Evolutionary conservation across 306 rosid genomes (phyloP), one percentile per base, ranked within the genome.

Genomic region (Cicer arietinum): DNA sequence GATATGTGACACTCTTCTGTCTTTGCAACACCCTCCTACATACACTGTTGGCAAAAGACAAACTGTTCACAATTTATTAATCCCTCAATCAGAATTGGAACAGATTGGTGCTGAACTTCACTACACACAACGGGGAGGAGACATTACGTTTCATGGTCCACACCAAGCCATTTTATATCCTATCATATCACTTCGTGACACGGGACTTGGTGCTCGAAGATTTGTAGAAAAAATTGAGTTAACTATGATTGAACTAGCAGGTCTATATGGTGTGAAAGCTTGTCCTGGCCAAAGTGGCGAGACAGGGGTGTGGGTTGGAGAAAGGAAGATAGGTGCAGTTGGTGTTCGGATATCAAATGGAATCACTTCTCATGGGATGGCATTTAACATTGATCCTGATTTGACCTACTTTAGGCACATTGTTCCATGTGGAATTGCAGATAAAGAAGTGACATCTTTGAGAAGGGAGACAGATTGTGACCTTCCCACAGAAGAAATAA

Each of bases 231-330:
- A 88, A 17, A 85, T 92, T n/a, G 98, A 94, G 84, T 76, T 67
- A 57, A 87, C 90, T 30, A 89, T 91, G 98, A 87, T 94, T 73
- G 90, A 83, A 62, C 60, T 94, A 77, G 88, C 96, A 0, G 85
- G 88, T 63, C 41, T 68, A 46, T 89, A 94, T 70, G 96, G 94
- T 1, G 88, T 94, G 74, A 86, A 83, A 73, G 98, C 98, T 82
- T 63, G 65, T 60, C 79, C 88, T 14, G 98, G 97, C 44, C 54
- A 70, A 60, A 72, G 48, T 16, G 82, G 92, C 42, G 92, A 90
- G 80, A 92, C 93, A 0, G 95, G 98, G 51, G 95, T 94, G 56
- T 94, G 98, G 95, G 97, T 94, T 42, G 95, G 85, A 67, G 93
- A 87, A 47, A 94, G 90, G 75, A 94, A 92, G 85, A 89, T 90